Percentiles rank a stretch among this genome's conserved stretches.
These are phyloP conservation scores for Camellia sinensis DNA, from an alignment of 148 eudicot genomes.

Conservation along the genomic window DNA sequence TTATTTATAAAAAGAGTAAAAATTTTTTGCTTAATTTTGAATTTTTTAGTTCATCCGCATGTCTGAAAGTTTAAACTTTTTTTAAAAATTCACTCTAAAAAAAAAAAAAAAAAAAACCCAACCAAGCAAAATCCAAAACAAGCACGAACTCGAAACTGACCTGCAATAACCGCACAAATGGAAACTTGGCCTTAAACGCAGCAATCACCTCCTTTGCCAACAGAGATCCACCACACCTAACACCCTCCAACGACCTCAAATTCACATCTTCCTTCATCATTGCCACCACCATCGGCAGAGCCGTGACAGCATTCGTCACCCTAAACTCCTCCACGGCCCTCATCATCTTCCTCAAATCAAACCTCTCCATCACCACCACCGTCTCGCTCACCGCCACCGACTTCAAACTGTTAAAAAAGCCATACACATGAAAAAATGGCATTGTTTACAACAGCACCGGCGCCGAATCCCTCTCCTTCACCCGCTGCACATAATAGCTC, in stretches of 20 bases:
- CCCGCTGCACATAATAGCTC: background rate
- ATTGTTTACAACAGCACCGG: slow-evolving; percentile 6
- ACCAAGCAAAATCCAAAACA: background rate
- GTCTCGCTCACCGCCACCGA: slow-evolving; percentile 20
- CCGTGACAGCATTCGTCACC: slow-evolving; percentile 18
- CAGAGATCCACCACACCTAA: slow-evolving; percentile 22
- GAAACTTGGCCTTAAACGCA: slow-evolving; percentile 12
- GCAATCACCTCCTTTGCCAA: slow-evolving; percentile 13
- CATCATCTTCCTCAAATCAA: slow-evolving; percentile 24
- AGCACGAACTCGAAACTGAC: background rate
- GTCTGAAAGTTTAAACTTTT: background rate
- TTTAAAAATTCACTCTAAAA: background rate
- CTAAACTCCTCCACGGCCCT: slow-evolving; percentile 23
- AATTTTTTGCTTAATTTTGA: too few relatives aligned
- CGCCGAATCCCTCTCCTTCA: background rate
- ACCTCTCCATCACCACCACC: slow-evolving; percentile 24
- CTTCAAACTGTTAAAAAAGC: slow-evolving; percentile 10
- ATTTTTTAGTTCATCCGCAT: too few relatives aligned
- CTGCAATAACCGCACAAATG: background rate
- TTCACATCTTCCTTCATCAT: slow-evolving; percentile 25
- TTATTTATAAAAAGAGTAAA: too few relatives aligned
- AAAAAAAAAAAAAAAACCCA: background rate
- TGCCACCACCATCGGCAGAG: slow-evolving; percentile 28
- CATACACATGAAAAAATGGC: slow-evolving; percentile 15
- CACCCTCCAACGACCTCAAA: slow-evolving; percentile 18